Evolutionary conservation across 345 rosid species (phyloP).

Genomic region (Eucalyptus rudis): DNA sequence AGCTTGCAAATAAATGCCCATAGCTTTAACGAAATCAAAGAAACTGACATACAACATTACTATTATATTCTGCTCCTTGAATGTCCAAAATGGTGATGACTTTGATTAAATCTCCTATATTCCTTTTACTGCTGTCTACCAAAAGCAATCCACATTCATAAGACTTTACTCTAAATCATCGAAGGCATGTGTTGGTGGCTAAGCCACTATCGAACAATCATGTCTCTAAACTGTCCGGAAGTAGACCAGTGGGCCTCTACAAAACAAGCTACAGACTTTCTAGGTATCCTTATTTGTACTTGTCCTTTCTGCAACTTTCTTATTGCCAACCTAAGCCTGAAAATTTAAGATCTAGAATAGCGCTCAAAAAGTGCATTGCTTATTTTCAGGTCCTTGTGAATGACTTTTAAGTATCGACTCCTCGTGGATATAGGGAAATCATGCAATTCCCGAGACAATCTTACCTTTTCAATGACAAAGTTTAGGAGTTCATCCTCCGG

Average conservation of each 20-base stretch:
- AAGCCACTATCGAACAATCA: not conserved
- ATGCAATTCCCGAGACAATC: not conserved
- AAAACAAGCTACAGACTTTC: too few relatives aligned
- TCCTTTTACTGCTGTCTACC: constrained; percentile 30
- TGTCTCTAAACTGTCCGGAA: not conserved
- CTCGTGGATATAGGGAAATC: not conserved
- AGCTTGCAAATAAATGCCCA: not conserved
- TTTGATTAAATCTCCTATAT: not conserved
- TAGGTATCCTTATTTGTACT: too few relatives aligned
- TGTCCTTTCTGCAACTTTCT: not conserved
- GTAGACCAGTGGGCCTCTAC: not conserved
- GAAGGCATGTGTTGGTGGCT: not conserved
- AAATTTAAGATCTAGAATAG: not conserved
- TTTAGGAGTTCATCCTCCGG: not conserved
- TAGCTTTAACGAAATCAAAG: not conserved
- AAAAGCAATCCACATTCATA: constrained; percentile 35
- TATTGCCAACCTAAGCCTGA: not conserved
- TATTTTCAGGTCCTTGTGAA: not conserved
- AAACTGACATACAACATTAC: not conserved
- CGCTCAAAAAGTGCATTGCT: not conserved
- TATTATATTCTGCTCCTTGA: too few relatives aligned
- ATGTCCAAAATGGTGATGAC: not conserved
- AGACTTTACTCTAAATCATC: constrained; percentile 4
- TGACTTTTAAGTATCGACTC: not conserved
- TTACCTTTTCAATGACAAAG: not conserved